These are phyloP conservation scores for Butyriboletus loyo DNA, from an alignment of 768 basidiomycete genomes.

Conservation along the genomic window DNA sequence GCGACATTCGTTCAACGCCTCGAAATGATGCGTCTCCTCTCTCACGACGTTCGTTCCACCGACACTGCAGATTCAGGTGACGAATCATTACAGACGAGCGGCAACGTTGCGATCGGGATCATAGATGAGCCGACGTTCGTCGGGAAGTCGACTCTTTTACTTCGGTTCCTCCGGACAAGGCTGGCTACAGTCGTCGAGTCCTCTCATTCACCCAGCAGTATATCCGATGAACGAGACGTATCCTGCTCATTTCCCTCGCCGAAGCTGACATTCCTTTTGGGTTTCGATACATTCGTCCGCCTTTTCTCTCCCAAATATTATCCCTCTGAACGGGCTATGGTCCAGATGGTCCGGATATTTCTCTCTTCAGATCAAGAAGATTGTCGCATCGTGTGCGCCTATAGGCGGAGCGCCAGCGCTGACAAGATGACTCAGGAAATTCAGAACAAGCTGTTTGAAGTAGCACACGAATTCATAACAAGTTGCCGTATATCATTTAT, in stretches of 20 bases:
- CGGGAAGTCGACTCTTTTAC: conserved; percentile 66
- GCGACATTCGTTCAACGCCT: conserved; percentile 75
- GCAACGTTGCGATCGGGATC: conserved; percentile 73
- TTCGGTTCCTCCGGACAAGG: conserved; percentile 42
- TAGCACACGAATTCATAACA: conserved; percentile 49
- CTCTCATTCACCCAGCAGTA: background rate
- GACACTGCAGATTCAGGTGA: background rate
- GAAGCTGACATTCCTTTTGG: conserved; percentile 69
- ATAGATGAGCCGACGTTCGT: conserved; percentile 89
- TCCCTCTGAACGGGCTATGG: conserved; percentile 50
- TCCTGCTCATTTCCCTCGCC: conserved; percentile 18
- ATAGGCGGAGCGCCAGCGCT: conserved; percentile 36
- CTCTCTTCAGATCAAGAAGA: conserved; percentile 55
- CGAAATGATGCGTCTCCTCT: conserved; percentile 81
- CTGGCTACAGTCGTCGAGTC: conserved; percentile 8
- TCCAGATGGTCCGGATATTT: conserved; percentile 51
- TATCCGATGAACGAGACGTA: conserved; percentile 10
- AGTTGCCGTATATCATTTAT: conserved; percentile 53
- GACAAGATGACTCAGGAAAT: conserved; percentile 26
- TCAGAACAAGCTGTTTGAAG: conserved; percentile 28
- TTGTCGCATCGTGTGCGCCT: conserved; percentile 65
- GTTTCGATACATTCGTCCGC: conserved; percentile 82
- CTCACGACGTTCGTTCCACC: conserved; percentile 39
- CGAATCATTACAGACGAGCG: conserved; percentile 1
- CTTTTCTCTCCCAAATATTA: conserved; percentile 80